phyloP scores from a whole-genome alignment of 2,329 filamentous ascomycete species.

The Amylocarpus encephaloides region DNA sequence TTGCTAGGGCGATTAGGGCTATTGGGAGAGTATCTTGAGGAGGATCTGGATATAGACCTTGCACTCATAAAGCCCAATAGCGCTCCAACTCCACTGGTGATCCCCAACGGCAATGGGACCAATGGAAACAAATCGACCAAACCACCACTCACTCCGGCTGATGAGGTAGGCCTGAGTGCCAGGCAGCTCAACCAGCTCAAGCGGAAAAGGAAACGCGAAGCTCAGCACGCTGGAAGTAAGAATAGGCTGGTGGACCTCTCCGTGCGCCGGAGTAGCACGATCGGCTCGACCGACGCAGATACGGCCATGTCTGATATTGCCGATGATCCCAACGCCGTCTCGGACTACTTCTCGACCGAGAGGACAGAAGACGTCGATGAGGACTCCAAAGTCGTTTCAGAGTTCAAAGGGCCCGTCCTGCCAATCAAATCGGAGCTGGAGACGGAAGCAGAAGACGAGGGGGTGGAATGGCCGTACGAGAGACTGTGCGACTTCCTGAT shows the following conservation, averaged over 20 bases:
- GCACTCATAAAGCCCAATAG: conserved; percentile 27
- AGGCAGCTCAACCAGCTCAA: conserved; percentile 92
- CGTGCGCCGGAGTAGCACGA: conserved; percentile 41
- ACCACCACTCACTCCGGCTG: conserved; percentile 35
- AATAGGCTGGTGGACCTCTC: conserved; percentile 85
- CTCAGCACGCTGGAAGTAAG: conserved; percentile 84
- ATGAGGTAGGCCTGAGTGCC: conserved; percentile 75
- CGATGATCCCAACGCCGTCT: conserved; percentile 51
- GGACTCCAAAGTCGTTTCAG: conserved; percentile 84
- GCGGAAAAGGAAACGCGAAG: conserved; percentile 84
- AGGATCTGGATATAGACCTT: conserved; percentile 67
- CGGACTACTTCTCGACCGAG: conserved; percentile 89
- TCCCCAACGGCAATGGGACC: conserved; percentile 33
- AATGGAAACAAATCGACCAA: conserved; percentile 36
- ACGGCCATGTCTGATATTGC: conserved; percentile 50
- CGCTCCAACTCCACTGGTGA: conserved; percentile 13
- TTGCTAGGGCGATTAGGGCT: conserved; percentile 76
- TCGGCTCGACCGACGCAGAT: conserved; percentile 18
- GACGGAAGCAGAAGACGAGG: conserved; percentile 67
- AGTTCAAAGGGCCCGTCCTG: conserved; percentile 81
- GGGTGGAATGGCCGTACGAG: conserved; percentile 88
- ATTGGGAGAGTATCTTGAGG: conserved; percentile 75
- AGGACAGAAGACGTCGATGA: conserved; percentile 74
- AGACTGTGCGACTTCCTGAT: conserved; percentile 90
- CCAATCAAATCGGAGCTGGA: conserved; percentile 84